A percentile compares a stretch with the other conserved stretches of the same genome.
Conservation (phyloP, 2,329 filamentous ascomycete genomes). For the Emmonsiellopsis sp. region DNA sequence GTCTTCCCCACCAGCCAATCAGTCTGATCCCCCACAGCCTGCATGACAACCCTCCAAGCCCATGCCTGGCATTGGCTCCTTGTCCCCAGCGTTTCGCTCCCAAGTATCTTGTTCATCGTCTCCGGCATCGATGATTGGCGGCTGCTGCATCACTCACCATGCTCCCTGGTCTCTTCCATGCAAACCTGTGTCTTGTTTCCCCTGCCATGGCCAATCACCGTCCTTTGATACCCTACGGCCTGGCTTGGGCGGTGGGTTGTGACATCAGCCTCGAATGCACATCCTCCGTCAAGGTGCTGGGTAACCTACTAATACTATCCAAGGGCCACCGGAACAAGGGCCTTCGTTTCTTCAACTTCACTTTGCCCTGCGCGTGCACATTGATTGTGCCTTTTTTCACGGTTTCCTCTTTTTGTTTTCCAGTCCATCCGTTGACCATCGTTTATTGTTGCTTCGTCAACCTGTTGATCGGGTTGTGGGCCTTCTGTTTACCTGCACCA, state of each 20-base stretch:
- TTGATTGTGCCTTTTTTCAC: constrained; percentile 16
- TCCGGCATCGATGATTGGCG: neutral
- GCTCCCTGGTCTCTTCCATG: neutral
- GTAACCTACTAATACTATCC: neutral
- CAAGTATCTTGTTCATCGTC: too few relatives aligned
- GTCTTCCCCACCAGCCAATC: neutral
- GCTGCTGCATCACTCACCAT: neutral
- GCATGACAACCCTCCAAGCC: neutral
- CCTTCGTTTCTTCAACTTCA: constrained; percentile 15
- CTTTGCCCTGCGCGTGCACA: constrained; percentile 14
- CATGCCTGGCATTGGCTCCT: neutral
- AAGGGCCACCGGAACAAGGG: neutral
- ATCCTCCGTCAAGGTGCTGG: neutral
- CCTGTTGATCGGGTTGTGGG: constrained; percentile 7
- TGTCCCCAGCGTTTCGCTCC: neutral
- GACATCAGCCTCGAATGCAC: neutral
- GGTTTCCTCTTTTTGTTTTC: constrained; percentile 13
- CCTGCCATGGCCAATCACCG: neutral
- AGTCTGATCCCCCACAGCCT: neutral
- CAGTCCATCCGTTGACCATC: neutral
- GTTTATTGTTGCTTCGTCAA: constrained; percentile 15
- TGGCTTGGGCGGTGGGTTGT: neutral
- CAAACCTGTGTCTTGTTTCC: neutral
- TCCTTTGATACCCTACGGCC: neutral
- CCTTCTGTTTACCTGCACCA: neutral